Evolutionary conservation across 768 basidiomycete species (phyloP).

Genomic region (Amanita phalloides): DNA sequence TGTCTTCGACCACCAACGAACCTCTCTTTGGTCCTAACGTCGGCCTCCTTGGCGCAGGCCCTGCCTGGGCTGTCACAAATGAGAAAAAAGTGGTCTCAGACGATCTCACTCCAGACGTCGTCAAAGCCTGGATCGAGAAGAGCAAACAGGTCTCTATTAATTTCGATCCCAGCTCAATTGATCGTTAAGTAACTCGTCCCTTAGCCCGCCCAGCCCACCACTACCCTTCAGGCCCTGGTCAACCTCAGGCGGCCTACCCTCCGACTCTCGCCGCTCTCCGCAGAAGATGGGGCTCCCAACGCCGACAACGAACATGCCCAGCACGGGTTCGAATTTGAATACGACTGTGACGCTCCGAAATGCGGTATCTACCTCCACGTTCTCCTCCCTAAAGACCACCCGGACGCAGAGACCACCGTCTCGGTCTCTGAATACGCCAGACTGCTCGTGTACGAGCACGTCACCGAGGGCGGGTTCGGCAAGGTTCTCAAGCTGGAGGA

Average conservation of each 20-base stretch:
- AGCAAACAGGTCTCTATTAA: slow-evolving; percentile 61
- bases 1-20: slow-evolving; percentile 39
- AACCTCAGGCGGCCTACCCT: slow-evolving; percentile 90
- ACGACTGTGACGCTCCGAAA: slow-evolving; percentile 83
- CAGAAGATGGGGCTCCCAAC: slow-evolving; percentile 29
- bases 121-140: slow-evolving; percentile 78
- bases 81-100: slow-evolving; percentile 59
- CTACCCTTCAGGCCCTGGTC: slow-evolving; percentile 88
- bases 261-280: slow-evolving; percentile 55
- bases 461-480: slow-evolving; percentile 79
- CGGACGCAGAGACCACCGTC: slow-evolving; percentile 33
- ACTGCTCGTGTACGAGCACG: slow-evolving; percentile 48
- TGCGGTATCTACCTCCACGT: slow-evolving; percentile 75
- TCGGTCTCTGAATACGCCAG: slow-evolving; percentile 27
- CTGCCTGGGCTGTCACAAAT: slow-evolving; percentile 54
- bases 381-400: slow-evolving; percentile 55
- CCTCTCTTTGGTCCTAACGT: slow-evolving; percentile 90
- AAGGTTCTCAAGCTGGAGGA: slow-evolving; percentile 64
- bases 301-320: slow-evolving; percentile 17
- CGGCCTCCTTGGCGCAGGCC: slow-evolving; percentile 59
- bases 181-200: background rate
- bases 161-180: background rate
- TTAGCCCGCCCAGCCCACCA: slow-evolving; percentile 75
- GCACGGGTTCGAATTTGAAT: slow-evolving; percentile 84
- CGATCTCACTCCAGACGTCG: slow-evolving; percentile 71